Evolutionary conservation across 1,139 yeast genomes (phyloP).

Genomic region (Lodderomyces parapsilosis): DNA sequence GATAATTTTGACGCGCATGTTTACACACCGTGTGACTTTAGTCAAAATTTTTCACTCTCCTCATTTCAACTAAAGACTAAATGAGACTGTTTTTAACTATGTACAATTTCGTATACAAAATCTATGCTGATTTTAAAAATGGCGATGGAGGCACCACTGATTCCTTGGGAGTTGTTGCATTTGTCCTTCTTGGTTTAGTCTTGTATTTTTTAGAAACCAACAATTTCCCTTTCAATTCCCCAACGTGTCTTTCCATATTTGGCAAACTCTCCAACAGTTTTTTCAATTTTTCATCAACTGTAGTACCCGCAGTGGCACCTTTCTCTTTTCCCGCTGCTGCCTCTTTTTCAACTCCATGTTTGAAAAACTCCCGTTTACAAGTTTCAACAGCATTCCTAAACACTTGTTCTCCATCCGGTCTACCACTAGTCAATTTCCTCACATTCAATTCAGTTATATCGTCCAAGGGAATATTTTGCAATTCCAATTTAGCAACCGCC

Average conservation of each 20-base stretch:
- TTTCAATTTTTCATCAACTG: constrained; percentile 24
- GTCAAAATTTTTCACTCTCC: background rate
- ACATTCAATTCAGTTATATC: constrained; percentile 59
- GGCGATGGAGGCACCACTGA: constrained; percentile 38
- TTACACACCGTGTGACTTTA: too few relatives aligned
- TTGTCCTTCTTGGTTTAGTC: constrained; percentile 27
- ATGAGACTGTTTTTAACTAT: background rate
- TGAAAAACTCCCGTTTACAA: constrained; percentile 60
- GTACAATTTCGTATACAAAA: background rate
- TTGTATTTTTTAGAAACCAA: constrained; percentile 36
- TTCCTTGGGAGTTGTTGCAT: constrained; percentile 5
- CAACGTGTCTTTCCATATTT: constrained; percentile 28
- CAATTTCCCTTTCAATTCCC: constrained; percentile 24
- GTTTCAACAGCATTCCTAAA: constrained; percentile 65
- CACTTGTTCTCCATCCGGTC: constrained; percentile 49
- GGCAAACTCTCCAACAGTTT: constrained; percentile 27
- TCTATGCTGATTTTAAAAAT: constrained; percentile 19
- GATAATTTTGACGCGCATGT: background rate
- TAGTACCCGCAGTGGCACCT: background rate
- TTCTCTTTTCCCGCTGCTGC: constrained; percentile 20
- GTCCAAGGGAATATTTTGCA: constrained; percentile 64
- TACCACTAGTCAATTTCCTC: constrained; percentile 44
- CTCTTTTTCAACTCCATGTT: constrained; percentile 23
- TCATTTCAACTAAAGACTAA: too few relatives aligned
- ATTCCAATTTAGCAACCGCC: constrained; percentile 73